phyloP scores from a whole-genome alignment of 306 rosid genomes.

The Quercus aquifolioides region DNA sequence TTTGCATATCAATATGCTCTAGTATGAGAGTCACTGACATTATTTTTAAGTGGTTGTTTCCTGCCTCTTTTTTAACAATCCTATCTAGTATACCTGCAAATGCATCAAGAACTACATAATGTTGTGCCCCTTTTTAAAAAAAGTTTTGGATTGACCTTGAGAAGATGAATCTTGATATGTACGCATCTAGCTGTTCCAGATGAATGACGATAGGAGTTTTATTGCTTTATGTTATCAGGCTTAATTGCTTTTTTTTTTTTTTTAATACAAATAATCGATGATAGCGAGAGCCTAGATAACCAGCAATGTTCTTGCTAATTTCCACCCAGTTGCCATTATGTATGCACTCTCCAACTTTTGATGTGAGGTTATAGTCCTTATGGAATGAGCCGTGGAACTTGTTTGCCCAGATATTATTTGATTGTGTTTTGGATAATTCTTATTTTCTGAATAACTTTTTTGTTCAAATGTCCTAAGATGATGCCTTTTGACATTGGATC shows the following conservation, averaged over 20 bases:
- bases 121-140: background rate
- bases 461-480: conserved; percentile 8
- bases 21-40: background rate
- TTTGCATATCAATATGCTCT: conserved; percentile 4
- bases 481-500: conserved; percentile 2
- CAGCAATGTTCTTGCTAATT: background rate
- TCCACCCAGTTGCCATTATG: background rate
- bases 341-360: background rate
- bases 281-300: background rate
- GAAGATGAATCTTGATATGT: background rate
- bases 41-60: background rate
- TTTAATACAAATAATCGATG: background rate
- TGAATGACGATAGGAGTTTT: background rate
- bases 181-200: background rate
- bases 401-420: background rate
- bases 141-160: background rate
- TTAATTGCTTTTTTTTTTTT: background rate
- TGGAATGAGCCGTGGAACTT: background rate
- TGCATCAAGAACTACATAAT: background rate
- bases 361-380: background rate
- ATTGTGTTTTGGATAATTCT: background rate
- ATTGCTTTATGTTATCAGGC: background rate
- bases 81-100: background rate
- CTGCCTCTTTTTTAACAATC: background rate
- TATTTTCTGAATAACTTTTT: background rate